Evolutionary conservation across 2,329 filamentous ascomycete genomes (phyloP), one percentile per base, ranked within the genome.

Genomic region (Cercospora canescens): DNA sequence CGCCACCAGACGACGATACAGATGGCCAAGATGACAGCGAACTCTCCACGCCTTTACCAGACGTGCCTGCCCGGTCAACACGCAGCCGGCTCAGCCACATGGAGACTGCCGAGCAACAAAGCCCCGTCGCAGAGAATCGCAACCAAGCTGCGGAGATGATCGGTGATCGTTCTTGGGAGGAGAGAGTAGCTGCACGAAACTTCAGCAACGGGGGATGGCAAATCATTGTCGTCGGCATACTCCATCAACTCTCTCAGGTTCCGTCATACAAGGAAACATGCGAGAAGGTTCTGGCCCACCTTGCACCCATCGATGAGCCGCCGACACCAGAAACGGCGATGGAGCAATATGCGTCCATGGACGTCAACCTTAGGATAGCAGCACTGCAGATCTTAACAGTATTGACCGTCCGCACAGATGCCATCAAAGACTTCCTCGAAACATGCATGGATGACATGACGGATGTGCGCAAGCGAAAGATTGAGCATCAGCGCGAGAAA

Each of bases 371-470:
- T 60, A 91, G 94, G 14, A 87, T 94, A 41, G 86, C 89, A 70
- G 91, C 90, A 24, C 84, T 99, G 54, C 91, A 97, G 76, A 90
- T 96, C 37, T 87, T 97, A 63, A 93, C 92, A 77, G 89, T 94
- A 83, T 83, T 98, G 67, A 94, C 92, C 1, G 85, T 94, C 63
- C 90, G 93, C 74, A 97, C 95, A 0, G 94, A 93, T 76, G 89
- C 91, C 2, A 87, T 98, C 71, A 89, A 94, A 61, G 89, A 88
- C 16, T 96, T 96, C 76, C 91, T 99, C 84, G 93, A 97, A 71
- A 90, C 94, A 69, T 96, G 94, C 80, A 93, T 91, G 70, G 92
- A 94, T 75, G 91, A 93, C 62, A 97, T 98, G 94, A 99, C 95
- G 1, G 88, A 89, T 62, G 93, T 96, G 75, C 89, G 95, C 58